These are phyloP conservation scores for Pholiota molesta DNA, from an alignment of 768 basidiomycete genomes.

Conservation along the genomic window DNA sequence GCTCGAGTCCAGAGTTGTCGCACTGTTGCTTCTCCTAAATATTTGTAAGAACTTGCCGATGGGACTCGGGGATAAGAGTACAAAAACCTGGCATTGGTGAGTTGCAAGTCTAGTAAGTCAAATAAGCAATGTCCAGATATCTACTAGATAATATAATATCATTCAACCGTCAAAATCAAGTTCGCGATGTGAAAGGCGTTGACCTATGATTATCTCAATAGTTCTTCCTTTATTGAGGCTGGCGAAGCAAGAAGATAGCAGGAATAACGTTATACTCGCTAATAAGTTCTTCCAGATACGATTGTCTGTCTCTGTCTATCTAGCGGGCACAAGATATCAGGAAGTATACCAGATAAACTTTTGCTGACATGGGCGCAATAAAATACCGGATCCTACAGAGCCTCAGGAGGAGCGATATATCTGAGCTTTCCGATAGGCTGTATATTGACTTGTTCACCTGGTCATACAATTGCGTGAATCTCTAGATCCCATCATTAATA, in stretches of 20 bases:
- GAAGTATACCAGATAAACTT: not conserved
- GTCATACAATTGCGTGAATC: conserved; percentile 2
- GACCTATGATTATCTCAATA: conserved; percentile 6
- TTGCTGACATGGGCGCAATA: not conserved
- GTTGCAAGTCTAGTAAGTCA: not conserved
- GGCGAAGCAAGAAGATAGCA: not conserved
- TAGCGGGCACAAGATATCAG: not conserved
- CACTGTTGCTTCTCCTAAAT: not conserved
- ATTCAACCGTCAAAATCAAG: not conserved
- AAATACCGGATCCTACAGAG: not conserved
- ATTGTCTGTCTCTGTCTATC: not conserved
- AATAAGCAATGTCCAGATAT: not conserved
- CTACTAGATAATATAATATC: not conserved
- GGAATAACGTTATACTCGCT: not conserved
- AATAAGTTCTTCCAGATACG: not conserved
- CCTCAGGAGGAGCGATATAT: not conserved
- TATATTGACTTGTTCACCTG: not conserved
- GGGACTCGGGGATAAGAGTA: not conserved
- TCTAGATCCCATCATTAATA: conserved; percentile 15
- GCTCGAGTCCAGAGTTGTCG: not conserved
- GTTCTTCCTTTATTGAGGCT: conserved; percentile 1
- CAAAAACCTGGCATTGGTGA: not conserved
- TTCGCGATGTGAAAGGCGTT: not conserved
- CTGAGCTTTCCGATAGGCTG: not conserved
- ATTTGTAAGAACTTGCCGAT: not conserved